phyloP scores from a whole-genome alignment of 805 yeast genomes.

The Candida mattraensis region DNA sequence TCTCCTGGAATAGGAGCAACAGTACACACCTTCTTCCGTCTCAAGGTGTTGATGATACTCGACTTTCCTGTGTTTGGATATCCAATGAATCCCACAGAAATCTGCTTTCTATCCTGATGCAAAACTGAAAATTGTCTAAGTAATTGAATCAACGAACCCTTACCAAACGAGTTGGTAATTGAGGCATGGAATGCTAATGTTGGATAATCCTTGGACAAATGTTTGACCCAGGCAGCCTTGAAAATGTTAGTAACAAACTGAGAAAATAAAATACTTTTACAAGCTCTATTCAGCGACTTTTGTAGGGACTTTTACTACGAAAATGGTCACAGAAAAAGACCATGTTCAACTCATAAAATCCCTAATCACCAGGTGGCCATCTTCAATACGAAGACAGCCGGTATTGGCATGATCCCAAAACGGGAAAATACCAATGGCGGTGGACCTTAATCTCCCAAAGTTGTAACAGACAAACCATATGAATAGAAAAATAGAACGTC shows the following conservation, averaged over 20 bases:
- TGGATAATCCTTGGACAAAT: constrained; percentile 85
- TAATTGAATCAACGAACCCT: constrained; percentile 91
- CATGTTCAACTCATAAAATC: constrained; percentile 83
- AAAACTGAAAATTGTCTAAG: constrained; percentile 88
- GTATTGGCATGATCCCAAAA: constrained; percentile 40
- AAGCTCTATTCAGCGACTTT: not conserved
- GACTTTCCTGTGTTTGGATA: constrained; percentile 99
- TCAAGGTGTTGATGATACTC: constrained; percentile 87
- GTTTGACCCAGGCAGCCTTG: constrained; percentile 99
- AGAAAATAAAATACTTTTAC: constrained; percentile 5
- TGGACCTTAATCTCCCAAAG: constrained; percentile 84
- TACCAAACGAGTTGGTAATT: constrained; percentile 95
- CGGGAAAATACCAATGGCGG: constrained; percentile 52
- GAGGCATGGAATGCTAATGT: constrained; percentile 98
- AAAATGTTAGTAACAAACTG: constrained; percentile 16
- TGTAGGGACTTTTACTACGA: constrained; percentile 95
- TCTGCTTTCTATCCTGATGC: constrained; percentile 92
- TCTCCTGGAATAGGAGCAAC: constrained; percentile 99
- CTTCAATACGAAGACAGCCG: constrained; percentile 44
- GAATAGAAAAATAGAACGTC: constrained; percentile 43
- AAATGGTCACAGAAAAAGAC: constrained; percentile 39
- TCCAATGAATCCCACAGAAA: constrained; percentile 96
- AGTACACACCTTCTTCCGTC: constrained; percentile 92
- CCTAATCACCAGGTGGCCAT: constrained; percentile 41
- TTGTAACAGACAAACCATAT: constrained; percentile 88